These are phyloP conservation scores for Talaromyces sp. DNA, from an alignment of 2,329 filamentous ascomycete species.

Conservation along the genomic window DNA sequence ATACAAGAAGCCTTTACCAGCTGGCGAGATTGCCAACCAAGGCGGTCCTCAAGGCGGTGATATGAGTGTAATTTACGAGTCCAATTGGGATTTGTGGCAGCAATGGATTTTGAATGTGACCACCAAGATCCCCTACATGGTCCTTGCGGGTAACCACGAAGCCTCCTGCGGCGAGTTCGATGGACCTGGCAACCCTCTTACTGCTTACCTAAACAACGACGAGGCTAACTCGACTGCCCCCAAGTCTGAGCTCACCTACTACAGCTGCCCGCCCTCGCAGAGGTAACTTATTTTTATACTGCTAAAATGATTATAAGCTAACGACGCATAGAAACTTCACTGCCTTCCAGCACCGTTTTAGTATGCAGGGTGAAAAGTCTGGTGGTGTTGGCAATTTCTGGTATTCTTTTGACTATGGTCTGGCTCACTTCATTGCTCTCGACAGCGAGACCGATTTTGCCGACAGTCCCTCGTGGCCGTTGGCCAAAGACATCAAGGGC, in stretches of 20 bases:
- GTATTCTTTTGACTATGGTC: conserved; percentile 51
- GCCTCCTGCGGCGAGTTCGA: conserved; percentile 46
- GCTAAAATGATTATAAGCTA: background rate
- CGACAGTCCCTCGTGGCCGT: conserved; percentile 37
- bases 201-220: conserved; percentile 43
- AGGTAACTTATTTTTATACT: conserved; percentile 20
- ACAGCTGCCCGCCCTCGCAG: conserved; percentile 48
- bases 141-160: conserved; percentile 48
- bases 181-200: conserved; percentile 38
- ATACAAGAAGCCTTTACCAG: conserved; percentile 42
- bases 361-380: conserved; percentile 44
- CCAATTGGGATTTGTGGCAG: conserved; percentile 49
- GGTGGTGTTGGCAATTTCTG: conserved; percentile 49
- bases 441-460: conserved; percentile 48
- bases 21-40: conserved; percentile 41
- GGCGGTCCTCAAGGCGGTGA: conserved; percentile 45
- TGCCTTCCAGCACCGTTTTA: conserved; percentile 47
- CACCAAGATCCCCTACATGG: conserved; percentile 45
- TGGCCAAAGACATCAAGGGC: conserved; percentile 22
- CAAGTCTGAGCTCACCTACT: conserved; percentile 40
- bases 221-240: conserved; percentile 37
- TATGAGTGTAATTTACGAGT: conserved; percentile 46
- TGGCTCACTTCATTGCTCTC: conserved; percentile 47
- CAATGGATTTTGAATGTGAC: conserved; percentile 43
- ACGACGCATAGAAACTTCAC: conserved; percentile 40